A percentile compares a stretch with the other conserved stretches of the same genome.
Evolutionary conservation across 2,329 filamentous ascomycete species (phyloP).

Genomic region (Sphaerulina vaccinii): DNA sequence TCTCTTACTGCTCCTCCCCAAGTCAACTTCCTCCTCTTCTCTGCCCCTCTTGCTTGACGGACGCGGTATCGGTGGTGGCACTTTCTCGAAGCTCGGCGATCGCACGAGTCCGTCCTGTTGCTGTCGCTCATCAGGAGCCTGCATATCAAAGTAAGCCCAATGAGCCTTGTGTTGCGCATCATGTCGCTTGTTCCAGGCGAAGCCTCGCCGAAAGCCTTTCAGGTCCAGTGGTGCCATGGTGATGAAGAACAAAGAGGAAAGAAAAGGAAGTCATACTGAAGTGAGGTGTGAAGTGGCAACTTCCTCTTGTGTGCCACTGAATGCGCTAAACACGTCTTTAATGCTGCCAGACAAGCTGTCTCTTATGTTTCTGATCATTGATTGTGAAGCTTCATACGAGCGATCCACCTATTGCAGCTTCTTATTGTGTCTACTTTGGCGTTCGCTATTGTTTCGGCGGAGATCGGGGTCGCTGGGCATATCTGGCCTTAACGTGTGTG

Average conservation of each 20-base stretch:
- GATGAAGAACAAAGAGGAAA: background rate
- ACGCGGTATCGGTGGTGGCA: background rate
- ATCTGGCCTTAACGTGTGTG: background rate
- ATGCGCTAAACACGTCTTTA: background rate
- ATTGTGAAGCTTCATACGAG: background rate
- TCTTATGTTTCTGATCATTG: background rate
- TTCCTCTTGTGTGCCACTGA: background rate
- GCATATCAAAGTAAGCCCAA: slow-evolving; percentile 11
- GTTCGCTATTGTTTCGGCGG: background rate
- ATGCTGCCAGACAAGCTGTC: background rate
- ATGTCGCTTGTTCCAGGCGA: slow-evolving; percentile 7
- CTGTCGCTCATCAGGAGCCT: background rate
- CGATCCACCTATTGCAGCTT: background rate
- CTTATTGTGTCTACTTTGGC: background rate
- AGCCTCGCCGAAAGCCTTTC: slow-evolving; percentile 2
- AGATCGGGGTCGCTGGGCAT: background rate
- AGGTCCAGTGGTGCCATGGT: background rate
- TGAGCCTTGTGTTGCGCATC: slow-evolving; percentile 7
- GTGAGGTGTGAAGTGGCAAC: background rate
- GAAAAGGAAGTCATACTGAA: slow-evolving; percentile 2
- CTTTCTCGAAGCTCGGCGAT: background rate
- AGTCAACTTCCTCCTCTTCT: slow-evolving; percentile 1
- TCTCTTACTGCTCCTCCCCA: slow-evolving; percentile 3
- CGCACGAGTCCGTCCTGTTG: background rate
- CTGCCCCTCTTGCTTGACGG: slow-evolving; percentile 1